Conservation (phyloP, 139 green algal genomes). For the Limnomonas spitsbergensis region DNA sequence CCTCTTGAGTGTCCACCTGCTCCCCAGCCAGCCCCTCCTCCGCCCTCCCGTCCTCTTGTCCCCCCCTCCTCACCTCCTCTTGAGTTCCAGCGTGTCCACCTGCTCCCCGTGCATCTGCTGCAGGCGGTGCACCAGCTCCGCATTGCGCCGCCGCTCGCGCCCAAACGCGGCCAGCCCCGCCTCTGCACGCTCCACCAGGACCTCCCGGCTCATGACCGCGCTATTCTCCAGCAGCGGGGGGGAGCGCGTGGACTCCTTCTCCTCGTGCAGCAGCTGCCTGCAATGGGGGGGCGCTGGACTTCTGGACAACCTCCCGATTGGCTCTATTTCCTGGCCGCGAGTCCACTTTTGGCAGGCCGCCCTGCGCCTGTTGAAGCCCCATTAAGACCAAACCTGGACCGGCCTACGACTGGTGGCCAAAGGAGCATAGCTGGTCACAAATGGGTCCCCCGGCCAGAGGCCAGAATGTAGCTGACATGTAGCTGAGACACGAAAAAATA, state of each 20-base stretch:
- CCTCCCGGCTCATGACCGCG: slow-evolving; percentile 31
- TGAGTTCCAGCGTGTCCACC: slow-evolving; percentile 52
- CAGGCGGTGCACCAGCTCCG: slow-evolving; percentile 77
- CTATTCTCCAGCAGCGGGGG: slow-evolving; percentile 30
- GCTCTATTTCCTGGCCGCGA: too few relatives aligned
- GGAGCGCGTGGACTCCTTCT: slow-evolving; percentile 34
- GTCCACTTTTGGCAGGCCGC: too few relatives aligned
- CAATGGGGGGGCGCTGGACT: neutral
- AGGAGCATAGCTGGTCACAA: too few relatives aligned
- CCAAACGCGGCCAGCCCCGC: slow-evolving; percentile 67
- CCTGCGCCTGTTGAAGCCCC: too few relatives aligned
- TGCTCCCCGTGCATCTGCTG: slow-evolving; percentile 60
- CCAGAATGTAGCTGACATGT: too few relatives aligned
- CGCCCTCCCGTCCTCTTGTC: too few relatives aligned
- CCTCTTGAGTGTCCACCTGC: too few relatives aligned
- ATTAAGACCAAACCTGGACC: too few relatives aligned
- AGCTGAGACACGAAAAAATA: too few relatives aligned
- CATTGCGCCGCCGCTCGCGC: slow-evolving; percentile 71
- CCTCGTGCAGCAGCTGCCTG: slow-evolving; percentile 53
- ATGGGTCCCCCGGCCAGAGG: too few relatives aligned
- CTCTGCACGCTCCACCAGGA: slow-evolving; percentile 45
- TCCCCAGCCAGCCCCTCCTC: slow-evolving; percentile 51
- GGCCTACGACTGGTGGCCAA: too few relatives aligned
- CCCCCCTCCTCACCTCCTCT: slow-evolving; percentile 39
- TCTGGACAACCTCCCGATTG: too few relatives aligned